A percentile compares a stretch with the other conserved stretches of the same genome.
Evolutionary conservation across 441 rosid species (phyloP).

Genomic region (Macaranga tanarius): DNA sequence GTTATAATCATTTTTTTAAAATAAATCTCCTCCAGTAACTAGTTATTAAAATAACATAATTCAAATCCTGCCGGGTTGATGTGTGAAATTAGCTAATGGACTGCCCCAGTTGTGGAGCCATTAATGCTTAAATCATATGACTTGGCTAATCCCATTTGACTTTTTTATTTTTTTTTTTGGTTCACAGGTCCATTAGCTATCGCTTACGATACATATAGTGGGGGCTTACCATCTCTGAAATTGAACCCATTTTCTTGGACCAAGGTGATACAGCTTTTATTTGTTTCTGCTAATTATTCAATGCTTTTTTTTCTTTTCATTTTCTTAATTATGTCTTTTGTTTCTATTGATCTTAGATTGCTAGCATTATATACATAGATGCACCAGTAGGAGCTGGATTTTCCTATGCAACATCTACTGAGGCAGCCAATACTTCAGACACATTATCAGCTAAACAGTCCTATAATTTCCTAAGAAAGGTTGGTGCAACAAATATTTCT

Average conservation of each 20-base stretch:
- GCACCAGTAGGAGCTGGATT: conserved; percentile 38
- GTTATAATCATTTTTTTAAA: no score
- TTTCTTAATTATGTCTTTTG: not conserved
- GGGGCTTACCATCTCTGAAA: conserved; percentile 20
- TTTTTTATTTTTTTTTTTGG: not conserved
- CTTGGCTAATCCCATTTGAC: no score
- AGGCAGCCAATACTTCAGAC: conserved; percentile 29
- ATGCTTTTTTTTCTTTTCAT: not conserved
- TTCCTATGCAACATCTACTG: conserved; percentile 33
- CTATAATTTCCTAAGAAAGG: conserved; percentile 35
- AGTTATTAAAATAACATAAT: no score
- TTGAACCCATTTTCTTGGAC: conserved; percentile 34
- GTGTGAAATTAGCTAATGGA: no score
- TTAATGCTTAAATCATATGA: no score
- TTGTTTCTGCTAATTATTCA: no score
- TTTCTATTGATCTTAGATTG: conserved; percentile 6
- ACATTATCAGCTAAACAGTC: conserved; percentile 18
- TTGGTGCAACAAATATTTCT: not conserved
- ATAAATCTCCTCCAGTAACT: no score
- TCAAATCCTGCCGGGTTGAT: no score
- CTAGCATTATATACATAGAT: conserved; percentile 38
- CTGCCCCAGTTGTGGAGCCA: no score
- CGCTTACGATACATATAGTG: conserved; percentile 21
- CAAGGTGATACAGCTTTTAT: conserved; percentile 17
- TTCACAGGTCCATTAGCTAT: conserved; percentile 34